phyloP scores from a whole-genome alignment of 2,329 filamentous ascomycete genomes.

The Penicillium sp. region DNA sequence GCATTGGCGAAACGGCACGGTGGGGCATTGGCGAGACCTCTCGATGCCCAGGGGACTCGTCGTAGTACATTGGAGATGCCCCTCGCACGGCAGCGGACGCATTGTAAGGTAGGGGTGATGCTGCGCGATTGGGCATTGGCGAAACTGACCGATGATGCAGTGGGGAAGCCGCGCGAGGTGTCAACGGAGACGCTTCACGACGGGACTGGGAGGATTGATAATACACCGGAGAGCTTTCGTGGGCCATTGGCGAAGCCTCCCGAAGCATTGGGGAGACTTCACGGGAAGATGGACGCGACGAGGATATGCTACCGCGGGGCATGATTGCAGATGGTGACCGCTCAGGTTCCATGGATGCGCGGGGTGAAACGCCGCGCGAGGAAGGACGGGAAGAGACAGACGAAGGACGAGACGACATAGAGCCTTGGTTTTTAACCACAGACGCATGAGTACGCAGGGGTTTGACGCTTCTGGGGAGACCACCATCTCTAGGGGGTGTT shows the following conservation, averaged over 20 bases:
- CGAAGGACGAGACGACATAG: conserved; percentile 32
- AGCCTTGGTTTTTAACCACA: conserved; percentile 40
- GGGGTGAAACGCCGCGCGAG: conserved; percentile 29
- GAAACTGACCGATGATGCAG: not conserved
- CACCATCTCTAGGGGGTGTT: conserved; percentile 37
- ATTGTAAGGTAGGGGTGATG: not conserved
- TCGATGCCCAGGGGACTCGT: not conserved
- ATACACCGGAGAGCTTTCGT: not conserved
- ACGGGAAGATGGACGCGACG: conserved; percentile 27
- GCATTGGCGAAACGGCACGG: not conserved
- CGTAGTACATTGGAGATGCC: not conserved
- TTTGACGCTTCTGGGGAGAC: conserved; percentile 33
- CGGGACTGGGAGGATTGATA: not conserved
- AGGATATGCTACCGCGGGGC: conserved; percentile 17
- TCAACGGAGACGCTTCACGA: not conserved
- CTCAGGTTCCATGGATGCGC: conserved; percentile 23
- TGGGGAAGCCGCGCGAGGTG: conserved; percentile 2
- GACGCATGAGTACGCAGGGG: conserved; percentile 40
- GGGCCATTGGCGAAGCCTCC: conserved; percentile 2
- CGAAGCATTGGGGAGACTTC: conserved; percentile 22
- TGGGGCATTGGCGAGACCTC: not conserved
- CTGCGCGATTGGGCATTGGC: not conserved
- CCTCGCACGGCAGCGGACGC: not conserved
- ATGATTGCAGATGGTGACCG: conserved; percentile 17
- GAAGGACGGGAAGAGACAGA: conserved; percentile 34